phyloP scores from a whole-genome alignment of 768 basidiomycete genomes.

The Chalciporus sphaerocephalus region DNA sequence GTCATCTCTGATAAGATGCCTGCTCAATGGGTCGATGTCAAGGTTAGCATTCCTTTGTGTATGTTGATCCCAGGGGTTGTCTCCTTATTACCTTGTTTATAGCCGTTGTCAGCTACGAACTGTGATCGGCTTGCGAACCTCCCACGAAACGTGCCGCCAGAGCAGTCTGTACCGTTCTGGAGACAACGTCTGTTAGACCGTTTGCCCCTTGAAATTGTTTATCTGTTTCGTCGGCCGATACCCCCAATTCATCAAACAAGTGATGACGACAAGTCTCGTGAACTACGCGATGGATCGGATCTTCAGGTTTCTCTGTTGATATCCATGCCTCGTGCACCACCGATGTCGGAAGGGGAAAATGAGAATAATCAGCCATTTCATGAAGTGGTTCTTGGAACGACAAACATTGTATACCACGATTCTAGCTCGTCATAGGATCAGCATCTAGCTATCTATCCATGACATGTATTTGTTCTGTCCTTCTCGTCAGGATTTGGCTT shows the following conservation, averaged over 20 bases:
- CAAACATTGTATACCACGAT: constrained; percentile 13
- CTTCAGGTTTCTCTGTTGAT: constrained; percentile 28
- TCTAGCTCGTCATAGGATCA: constrained; percentile 9
- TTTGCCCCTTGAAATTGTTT: constrained; percentile 26
- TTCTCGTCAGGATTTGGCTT: constrained; percentile 1
- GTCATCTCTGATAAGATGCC: constrained; percentile 2
- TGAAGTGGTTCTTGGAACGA: constrained; percentile 29
- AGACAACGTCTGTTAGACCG: constrained; percentile 10
- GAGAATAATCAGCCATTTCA: constrained; percentile 3
- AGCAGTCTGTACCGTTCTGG: constrained; percentile 19
- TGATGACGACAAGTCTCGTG: constrained; percentile 1
- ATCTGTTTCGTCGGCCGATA: constrained; percentile 25
- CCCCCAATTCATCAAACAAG: constrained; percentile 1
- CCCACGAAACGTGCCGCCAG: constrained; percentile 1
- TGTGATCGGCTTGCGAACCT: not conserved
- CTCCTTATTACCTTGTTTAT: not conserved
- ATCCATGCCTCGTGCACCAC: constrained; percentile 22
- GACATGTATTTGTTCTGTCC: constrained; percentile 12
- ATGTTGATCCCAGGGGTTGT: constrained; percentile 6
- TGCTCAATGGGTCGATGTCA: constrained; percentile 14
- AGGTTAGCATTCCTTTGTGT: constrained; percentile 24
- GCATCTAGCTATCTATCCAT: constrained; percentile 1
- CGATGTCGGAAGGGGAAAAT: not conserved
- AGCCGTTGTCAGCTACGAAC: constrained; percentile 25
- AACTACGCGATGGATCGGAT: constrained; percentile 17